Base-by-base conservation (phyloP, 768 basidiomycete genomes). In the Pleurotus tuoliensis region DNA sequence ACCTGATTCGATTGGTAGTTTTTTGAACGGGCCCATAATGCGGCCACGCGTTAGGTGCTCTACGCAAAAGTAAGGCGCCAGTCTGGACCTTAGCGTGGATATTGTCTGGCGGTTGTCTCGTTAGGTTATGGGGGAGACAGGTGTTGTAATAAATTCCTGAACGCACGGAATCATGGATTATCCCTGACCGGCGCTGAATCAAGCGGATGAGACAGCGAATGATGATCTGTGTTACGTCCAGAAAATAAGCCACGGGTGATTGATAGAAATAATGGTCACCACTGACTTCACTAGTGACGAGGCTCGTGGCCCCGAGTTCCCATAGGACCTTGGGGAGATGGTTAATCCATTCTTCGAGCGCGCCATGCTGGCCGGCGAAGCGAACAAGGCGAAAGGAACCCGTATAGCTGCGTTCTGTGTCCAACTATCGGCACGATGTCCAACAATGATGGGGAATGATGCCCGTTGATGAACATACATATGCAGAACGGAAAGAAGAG, bases 261-360 rank as follows among this genome's bases (percentile, higher is more conserved):
- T 27, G 20, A 40, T 20, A 20, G 39, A 30, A 24, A 38, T 20
- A 53, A 20, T 20, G 40, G 39, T 47, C 47, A 25, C 34, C 8
- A 43, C 76, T 61, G 50, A 90, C 92, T 80, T 90, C 84, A 0
- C 86, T 85, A 3, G 79, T 71, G 1, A 68, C 61, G 15, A 79
- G 66, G 65, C 91, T 82, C 53, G 69, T 80, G 8, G 69, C 70
- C 3, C 88, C 87, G 8, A 89, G 69, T 68, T 98, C 94, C 95
- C 95, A 98, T 3, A 98, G 73, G 5, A 79, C 78, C 69, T 83
- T 87, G 0, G 94, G 92, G 44, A 97, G 78, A 60, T 88, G 83
- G 24, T 79, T 67, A 15, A 93, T 61, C 93, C 94, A 97, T 18
- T 79, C 79, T 50, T 76, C 71, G 39, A 87, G 69, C 51, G 70